Evolutionary conservation across 441 rosid species (phyloP), one percentile per base, ranked within the genome.

Genomic region (Brassica hybrid): DNA sequence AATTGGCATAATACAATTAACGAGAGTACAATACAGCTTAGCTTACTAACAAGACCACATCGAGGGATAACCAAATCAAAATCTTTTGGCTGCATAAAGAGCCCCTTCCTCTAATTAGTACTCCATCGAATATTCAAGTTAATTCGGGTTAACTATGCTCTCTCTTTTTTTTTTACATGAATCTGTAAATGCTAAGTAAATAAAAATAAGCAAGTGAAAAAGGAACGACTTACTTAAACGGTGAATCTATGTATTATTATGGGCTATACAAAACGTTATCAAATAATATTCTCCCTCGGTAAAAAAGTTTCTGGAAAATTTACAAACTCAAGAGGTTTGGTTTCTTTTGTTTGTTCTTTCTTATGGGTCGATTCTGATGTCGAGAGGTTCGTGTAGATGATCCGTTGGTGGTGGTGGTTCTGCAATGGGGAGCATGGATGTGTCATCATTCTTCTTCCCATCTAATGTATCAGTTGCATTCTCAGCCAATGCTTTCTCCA

Each of bases 401-500:
- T 69, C 82, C 23, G 73, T 1, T 54, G 11, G 23, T 13, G 59
- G 21, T 13, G 73, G 57, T 48, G 73, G 67, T 18, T 81, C 83
- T 63, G 78, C 80, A 4, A 71, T 21, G 7, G 84, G 77, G n/a
- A 75, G 80, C 66, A 76, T 45, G 27, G 74, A 54, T 5, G 65
- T 45, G 12, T 74, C 75, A 6, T 63, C 67, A 34, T 64, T 32
- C 59, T 69, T 65, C 54, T 70, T 80, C 3, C 70, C 84, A 69
- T 70, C 82, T 48, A 71, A 18, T 6, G 16, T 7, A 16, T 66
- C 79, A 3, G 1, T n/a, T 30, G 45, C 38, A 72, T 84, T 80
- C 76, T 82, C 89, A 57, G 80, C 75, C 48, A 86, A 74, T 9
- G 82, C 85, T 80, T 76, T 78, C 18, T 86, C 85, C 71, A 82